These are phyloP conservation scores for Salix exigua DNA, from an alignment of 345 rosid genomes.

Conservation along the genomic window DNA sequence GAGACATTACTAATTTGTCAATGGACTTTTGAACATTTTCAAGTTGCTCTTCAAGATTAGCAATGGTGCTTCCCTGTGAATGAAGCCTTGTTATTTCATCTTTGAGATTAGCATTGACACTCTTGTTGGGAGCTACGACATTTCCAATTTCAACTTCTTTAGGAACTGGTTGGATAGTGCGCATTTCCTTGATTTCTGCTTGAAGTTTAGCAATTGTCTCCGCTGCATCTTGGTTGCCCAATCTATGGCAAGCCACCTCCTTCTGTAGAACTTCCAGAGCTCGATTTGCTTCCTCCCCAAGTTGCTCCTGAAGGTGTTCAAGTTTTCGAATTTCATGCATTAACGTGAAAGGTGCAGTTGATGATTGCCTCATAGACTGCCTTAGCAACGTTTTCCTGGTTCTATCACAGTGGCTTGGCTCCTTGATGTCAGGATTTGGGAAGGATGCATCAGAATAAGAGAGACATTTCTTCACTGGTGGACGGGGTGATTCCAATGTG, in stretches of 20 bases:
- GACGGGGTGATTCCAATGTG: slow-evolving; percentile 53
- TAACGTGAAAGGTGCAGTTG: slow-evolving; percentile 90
- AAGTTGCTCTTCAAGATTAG: slow-evolving; percentile 87
- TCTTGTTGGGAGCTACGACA: slow-evolving; percentile 61
- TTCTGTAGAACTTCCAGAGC: slow-evolving; percentile 96
- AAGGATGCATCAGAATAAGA: slow-evolving; percentile 66
- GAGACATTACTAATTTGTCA: slow-evolving; percentile 93
- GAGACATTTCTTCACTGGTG: slow-evolving; percentile 81
- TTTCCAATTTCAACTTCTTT: slow-evolving; percentile 59
- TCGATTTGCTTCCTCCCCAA: slow-evolving; percentile 90
- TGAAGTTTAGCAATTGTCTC: slow-evolving; percentile 96
- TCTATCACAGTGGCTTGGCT: slow-evolving; percentile 41
- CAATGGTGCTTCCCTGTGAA: slow-evolving; percentile 92
- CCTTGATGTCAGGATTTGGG: slow-evolving; percentile 55
- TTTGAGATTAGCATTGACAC: slow-evolving; percentile 90
- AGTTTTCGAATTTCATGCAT: slow-evolving; percentile 99
- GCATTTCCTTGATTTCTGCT: slow-evolving; percentile 94
- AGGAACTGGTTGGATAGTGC: slow-evolving; percentile 48
- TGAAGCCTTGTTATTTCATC: slow-evolving; percentile 99
- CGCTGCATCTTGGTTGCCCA: slow-evolving; percentile 99
- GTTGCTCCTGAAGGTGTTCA: slow-evolving; percentile 97
- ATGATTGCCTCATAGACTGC: slow-evolving; percentile 90
- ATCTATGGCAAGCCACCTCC: slow-evolving; percentile 94
- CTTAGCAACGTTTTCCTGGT: slow-evolving; percentile 60
- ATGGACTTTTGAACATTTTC: slow-evolving; percentile 97